Conservation (phyloP, 192 early-diverging fungal species). For the Funneliformis mosseae region DNA sequence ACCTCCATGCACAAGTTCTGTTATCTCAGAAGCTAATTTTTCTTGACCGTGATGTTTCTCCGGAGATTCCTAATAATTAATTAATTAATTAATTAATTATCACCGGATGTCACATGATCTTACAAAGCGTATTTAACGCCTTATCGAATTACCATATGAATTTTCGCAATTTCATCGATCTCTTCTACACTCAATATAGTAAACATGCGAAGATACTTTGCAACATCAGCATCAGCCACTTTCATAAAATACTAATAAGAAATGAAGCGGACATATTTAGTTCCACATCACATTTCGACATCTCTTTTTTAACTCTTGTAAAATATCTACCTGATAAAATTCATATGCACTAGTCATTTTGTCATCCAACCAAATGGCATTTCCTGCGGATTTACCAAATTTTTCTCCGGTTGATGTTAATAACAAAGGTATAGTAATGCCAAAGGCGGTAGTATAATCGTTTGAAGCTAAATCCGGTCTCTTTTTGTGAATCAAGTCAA, state of each 20-base stretch:
- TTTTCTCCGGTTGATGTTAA: slow-evolving; percentile 90
- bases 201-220: slow-evolving; percentile 74
- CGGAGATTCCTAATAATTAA: slow-evolving; percentile 50
- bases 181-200: slow-evolving; percentile 70
- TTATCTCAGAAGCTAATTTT: slow-evolving; percentile 79
- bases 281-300: not conserved
- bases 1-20: slow-evolving; percentile 85
- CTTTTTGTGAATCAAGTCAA: slow-evolving; percentile 84
- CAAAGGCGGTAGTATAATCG: slow-evolving; percentile 63
- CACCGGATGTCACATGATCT: too few relatives aligned
- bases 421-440: slow-evolving; percentile 85
- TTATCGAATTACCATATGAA: slow-evolving; percentile 59
- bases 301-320: not conserved
- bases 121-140: too few relatives aligned
- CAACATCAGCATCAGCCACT: slow-evolving; percentile 79
- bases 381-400: slow-evolving; percentile 97
- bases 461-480: slow-evolving; percentile 29
- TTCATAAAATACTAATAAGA: slow-evolving; percentile 80
- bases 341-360: slow-evolving; percentile 79
- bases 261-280: not conserved
- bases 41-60: slow-evolving; percentile 75
- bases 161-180: slow-evolving; percentile 62
- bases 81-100: not conserved
- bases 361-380: slow-evolving; percentile 92
- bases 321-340: slow-evolving; percentile 81